Base-by-base conservation (phyloP, 1,139 yeast genomes). In the Scheffersomyces stambukii region DNA sequence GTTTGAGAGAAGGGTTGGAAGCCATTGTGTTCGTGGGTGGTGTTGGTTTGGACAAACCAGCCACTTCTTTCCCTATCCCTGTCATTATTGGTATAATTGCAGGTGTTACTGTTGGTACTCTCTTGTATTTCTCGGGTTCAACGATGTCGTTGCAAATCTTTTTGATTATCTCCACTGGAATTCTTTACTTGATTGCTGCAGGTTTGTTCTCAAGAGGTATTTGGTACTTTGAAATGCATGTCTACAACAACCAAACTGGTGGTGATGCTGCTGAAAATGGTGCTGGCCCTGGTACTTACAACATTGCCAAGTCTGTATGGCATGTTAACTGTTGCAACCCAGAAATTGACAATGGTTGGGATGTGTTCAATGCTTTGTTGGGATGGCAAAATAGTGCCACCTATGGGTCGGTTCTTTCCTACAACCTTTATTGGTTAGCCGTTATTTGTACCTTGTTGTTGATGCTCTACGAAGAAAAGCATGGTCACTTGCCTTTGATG, bases 371-470 rank as follows among this genome's bases (percentile, higher is more conserved):
- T 48, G 82, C 94, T 8, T 57, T 84, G 32, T 61, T 85, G 31
- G 95, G 95, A 42, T 85, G 95, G 95, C 94, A 84, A 63, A 85
- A 85, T 58, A 71, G 88, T 33, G 95, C 95, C 36, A 84, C 93
- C 38, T 73, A 82, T 48, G 91, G 93, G 28, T 81, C 93, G 1
- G 83, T 85, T 35, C 60, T 84, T 24, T 74, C 86, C 23, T 85
- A 85, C 65, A 83, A 82, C 60, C 41, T 82, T 24, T 85, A 84
- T 64, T 85, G 95, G 95, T 37, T 79, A 21, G 58, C 60, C 11
- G 54, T 85, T 29, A 76, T 82, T 36, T 43, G 54, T 18, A 59
- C 67, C 31, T 55, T 84, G 27, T 32, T 50, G 6, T 50, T 77
- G 42, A 73, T 82, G 81, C 61, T 72, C 42, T 80, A 49, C 54